Conservation (phyloP, 805 yeast genomes). For the Ogataea siamensis region DNA sequence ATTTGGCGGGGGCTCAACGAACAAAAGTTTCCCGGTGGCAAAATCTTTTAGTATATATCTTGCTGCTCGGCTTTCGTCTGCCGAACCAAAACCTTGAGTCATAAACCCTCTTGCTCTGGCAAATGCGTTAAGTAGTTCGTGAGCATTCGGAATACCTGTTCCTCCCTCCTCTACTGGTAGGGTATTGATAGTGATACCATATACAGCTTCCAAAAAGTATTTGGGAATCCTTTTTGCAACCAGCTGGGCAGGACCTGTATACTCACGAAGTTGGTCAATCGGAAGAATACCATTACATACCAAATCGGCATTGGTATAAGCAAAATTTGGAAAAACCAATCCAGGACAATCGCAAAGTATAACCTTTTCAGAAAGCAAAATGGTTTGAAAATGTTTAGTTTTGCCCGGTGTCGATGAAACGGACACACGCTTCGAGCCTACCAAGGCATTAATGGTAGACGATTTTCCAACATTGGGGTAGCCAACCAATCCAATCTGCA, state of each 20-base stretch:
- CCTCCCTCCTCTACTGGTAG: conserved; percentile 85
- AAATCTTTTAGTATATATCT: conserved; percentile 91
- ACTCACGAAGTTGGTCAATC: conserved; percentile 92
- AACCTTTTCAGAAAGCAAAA: conserved; percentile 76
- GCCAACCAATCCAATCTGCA: conserved; percentile 94
- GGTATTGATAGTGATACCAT: conserved; percentile 85
- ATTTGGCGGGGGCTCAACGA: conserved; percentile 84
- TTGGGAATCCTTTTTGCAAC: conserved; percentile 89
- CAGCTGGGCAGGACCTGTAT: conserved; percentile 81
- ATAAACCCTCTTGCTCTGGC: conserved; percentile 96
- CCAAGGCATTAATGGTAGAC: conserved; percentile 95
- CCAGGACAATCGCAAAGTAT: conserved; percentile 98
- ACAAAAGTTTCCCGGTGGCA: conserved; percentile 85
- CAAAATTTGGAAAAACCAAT: conserved; percentile 96
- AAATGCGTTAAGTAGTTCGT: conserved; percentile 85
- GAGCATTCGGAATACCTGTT: conserved; percentile 81
- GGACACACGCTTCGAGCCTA: conserved; percentile 96
- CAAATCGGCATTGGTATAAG: conserved; percentile 92
- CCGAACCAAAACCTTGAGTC: conserved; percentile 96
- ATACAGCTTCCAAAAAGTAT: conserved; percentile 81
- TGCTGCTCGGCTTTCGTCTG: conserved; percentile 94
- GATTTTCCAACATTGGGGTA: conserved; percentile 86
- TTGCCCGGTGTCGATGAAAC: conserved; percentile 99
- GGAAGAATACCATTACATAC: conserved; percentile 99
- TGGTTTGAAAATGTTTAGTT: conserved; percentile 98